Percentiles rank a stretch among this genome's conserved stretches.
Conservation (phyloP, 805 yeast genomes). For the Candida fluviatilis region DNA sequence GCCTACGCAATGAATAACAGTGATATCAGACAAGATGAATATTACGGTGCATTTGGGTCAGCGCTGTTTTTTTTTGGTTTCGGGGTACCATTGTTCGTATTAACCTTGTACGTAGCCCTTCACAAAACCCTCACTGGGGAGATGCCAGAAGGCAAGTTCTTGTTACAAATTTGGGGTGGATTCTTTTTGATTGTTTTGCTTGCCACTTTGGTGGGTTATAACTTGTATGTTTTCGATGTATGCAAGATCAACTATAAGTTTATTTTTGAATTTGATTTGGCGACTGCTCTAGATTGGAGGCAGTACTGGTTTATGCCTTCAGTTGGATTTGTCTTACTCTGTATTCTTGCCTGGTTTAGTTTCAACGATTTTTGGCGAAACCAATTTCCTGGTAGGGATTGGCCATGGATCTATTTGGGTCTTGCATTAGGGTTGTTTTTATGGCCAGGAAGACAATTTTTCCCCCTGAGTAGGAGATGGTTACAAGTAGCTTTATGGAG, state of each 20-base stretch:
- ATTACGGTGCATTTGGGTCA: constrained; percentile 46
- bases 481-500: constrained; percentile 67
- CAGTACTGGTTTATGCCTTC: constrained; percentile 68
- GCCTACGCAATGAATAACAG: constrained; percentile 35
- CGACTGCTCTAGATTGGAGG: constrained; percentile 59
- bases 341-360: constrained; percentile 72
- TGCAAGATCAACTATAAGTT: constrained; percentile 85
- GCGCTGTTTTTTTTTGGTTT: constrained; percentile 72
- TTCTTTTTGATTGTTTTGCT: constrained; percentile 65
- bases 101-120: constrained; percentile 54
- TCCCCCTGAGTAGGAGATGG: constrained; percentile 73
- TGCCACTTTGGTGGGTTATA: constrained; percentile 58
- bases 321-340: constrained; percentile 48
- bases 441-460: constrained; percentile 59
- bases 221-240: constrained; percentile 68
- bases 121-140: constrained; percentile 30
- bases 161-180: constrained; percentile 92
- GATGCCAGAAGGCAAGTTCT: constrained; percentile 51
- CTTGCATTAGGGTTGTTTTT: constrained; percentile 43
- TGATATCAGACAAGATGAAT: constrained; percentile 22
- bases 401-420: constrained; percentile 78
- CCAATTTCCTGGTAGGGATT: constrained; percentile 58
- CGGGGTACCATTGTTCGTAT: constrained; percentile 61
- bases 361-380: constrained; percentile 65
- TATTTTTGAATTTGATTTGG: constrained; percentile 81